Base-by-base conservation (phyloP, 2,329 filamentous ascomycete genomes). In the Claviceps purpurea region DNA sequence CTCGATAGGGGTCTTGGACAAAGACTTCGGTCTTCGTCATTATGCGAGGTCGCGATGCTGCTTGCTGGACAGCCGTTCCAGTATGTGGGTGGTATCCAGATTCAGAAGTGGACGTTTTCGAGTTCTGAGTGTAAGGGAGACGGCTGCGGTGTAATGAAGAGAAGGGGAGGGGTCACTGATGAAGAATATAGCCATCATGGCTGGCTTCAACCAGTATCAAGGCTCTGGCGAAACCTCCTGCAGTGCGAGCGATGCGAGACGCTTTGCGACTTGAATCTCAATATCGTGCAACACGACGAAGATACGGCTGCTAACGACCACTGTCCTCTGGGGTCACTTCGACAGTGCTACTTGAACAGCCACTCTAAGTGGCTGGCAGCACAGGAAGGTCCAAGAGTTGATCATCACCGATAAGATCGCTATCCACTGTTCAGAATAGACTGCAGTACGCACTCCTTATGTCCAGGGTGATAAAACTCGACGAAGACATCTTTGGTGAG, bases 1-100 rank as follows among this genome's bases (percentile, higher is more conserved):
- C 54, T 34, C 55, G 50, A 7, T 55, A 47, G 4, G 63, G 60
- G 8, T 62, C 63, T 22, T 63, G 60, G 39, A 64, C 51, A 39
- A 48, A 56, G 46, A 67, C 56, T 7, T 38, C 44, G 38, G 51
- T 51, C 30, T 46, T 30, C 30, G 51, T 22, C 55, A 59, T 58
- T n/a, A 37, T 54, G 45, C 18, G 46, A 24, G n/a, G 14, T 38
- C 2, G 11, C 18, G 26, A 22, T n/a, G 2, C 20, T 20, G 13
- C 20, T 20, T 16, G 16, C 20, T 44, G 30, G 37, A 4, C 38
- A 42, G 40, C 5, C 14, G 22, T 13, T 41, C 1, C 10, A 34
- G 30, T 11, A 34, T 34, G 30, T 34, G 30, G 30, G 30, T 10
- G 30, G 40, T 30, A 10, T 13, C 3, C 18, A 13, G 40, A 43